Conservation (phyloP, 768 basidiomycete genomes). For the Dictyophora rubrovolvata region DNA sequence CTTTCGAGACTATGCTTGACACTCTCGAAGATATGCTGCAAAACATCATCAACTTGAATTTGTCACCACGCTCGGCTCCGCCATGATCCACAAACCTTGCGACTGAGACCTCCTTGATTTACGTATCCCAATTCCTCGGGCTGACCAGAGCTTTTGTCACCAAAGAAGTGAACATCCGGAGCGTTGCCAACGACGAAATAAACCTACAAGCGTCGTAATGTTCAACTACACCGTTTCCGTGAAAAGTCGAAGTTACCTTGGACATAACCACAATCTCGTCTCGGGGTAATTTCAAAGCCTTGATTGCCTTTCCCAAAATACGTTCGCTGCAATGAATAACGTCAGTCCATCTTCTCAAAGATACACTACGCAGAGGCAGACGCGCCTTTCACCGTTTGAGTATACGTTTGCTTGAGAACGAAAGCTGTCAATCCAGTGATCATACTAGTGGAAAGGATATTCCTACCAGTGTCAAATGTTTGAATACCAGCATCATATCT, state of each 20-base stretch:
- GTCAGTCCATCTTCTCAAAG: background rate
- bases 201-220: background rate
- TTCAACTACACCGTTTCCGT: background rate
- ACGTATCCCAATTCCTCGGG: slow-evolving; percentile 33
- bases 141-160: background rate
- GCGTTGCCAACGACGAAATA: background rate
- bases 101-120: slow-evolving; percentile 36
- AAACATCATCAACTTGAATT: background rate
- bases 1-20: slow-evolving; percentile 53
- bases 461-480: slow-evolving; percentile 42
- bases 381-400: background rate
- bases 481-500: slow-evolving; percentile 55
- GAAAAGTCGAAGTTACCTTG: slow-evolving; percentile 24
- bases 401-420: slow-evolving; percentile 5
- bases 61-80: background rate
- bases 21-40: slow-evolving; percentile 61
- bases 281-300: slow-evolving; percentile 30
- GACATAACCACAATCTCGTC: slow-evolving; percentile 37
- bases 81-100: slow-evolving; percentile 24
- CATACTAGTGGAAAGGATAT: background rate
- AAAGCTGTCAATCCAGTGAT: background rate
- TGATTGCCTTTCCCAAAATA: slow-evolving; percentile 37
- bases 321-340: slow-evolving; percentile 20
- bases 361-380: no score
- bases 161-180: background rate